Conservation (phyloP, 257 asterid species). For the Fraxinus quadrangulata region DNA sequence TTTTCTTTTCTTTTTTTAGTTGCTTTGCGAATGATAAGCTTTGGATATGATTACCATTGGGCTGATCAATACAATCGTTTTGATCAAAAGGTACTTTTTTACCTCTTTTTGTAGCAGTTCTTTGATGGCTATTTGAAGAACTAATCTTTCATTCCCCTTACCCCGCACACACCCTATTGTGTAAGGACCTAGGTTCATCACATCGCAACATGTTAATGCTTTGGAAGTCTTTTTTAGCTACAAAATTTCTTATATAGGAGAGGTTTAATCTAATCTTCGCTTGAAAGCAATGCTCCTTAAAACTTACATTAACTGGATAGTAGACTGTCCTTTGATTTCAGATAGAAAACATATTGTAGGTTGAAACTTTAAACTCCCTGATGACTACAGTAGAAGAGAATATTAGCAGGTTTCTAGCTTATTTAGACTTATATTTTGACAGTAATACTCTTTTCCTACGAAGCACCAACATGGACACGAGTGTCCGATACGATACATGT, state of each 20-base stretch:
- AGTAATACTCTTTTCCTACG: not conserved
- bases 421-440: not conserved
- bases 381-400: not conserved
- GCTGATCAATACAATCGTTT: slow-evolving; percentile 50
- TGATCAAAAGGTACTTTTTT: slow-evolving; percentile 66
- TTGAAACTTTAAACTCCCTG: slow-evolving; percentile 2
- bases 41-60: slow-evolving; percentile 95
- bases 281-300: not conserved
- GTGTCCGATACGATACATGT: too few relatives aligned
- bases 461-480: too few relatives aligned
- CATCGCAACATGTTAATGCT: slow-evolving; percentile 14
- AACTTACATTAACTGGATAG: not conserved
- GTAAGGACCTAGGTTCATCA: slow-evolving; percentile 13
- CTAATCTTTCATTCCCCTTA: not conserved
- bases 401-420: not conserved
- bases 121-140: slow-evolving; percentile 2
- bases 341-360: not conserved
- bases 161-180: not conserved
- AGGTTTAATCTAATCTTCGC: slow-evolving; percentile 4
- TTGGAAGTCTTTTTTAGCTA: slow-evolving; percentile 2
- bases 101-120: slow-evolving; percentile 22
- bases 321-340: not conserved
- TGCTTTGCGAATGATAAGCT: slow-evolving; percentile 95
- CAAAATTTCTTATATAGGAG: slow-evolving; percentile 8
- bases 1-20: slow-evolving; percentile 49